These are phyloP conservation scores for Pogostemon cablin DNA, from an alignment of 257 asterid species.

Conservation along the genomic window DNA sequence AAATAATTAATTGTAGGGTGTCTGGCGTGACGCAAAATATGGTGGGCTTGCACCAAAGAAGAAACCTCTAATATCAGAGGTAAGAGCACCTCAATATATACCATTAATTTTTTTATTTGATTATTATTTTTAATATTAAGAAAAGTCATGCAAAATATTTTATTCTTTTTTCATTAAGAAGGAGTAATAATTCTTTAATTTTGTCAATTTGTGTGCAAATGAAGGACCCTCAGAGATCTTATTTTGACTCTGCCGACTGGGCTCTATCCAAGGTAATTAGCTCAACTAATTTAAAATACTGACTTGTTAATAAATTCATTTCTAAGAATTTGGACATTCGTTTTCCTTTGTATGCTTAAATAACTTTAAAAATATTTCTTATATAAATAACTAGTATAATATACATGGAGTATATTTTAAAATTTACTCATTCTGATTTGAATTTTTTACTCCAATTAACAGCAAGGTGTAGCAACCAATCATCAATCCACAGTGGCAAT, in stretches of 20 bases:
- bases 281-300: not conserved
- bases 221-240: conserved; percentile 66
- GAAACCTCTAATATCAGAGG: conserved; percentile 78
- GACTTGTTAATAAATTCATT: too few relatives aligned
- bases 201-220: not conserved
- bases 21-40: conserved; percentile 48
- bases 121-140: not conserved
- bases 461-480: conserved; percentile 67
- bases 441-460: conserved; percentile 9
- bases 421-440: not conserved
- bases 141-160: too few relatives aligned
- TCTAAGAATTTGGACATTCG: too few relatives aligned
- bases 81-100: conserved; percentile 21
- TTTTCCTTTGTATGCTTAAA: too few relatives aligned
- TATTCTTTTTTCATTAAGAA: too few relatives aligned
- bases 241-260: conserved; percentile 85
- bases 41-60: conserved; percentile 73
- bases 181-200: not conserved
- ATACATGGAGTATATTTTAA: too few relatives aligned
- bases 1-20: conserved; percentile 24
- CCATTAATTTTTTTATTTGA: too few relatives aligned
- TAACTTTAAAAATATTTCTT: too few relatives aligned
- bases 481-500: conserved; percentile 51
- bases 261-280: conserved; percentile 61
- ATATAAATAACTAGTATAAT: too few relatives aligned